A percentile compares a stretch with the other conserved stretches of the same genome.
phyloP scores from a whole-genome alignment of 345 rosid genomes.

The Odontarrhena argentea region DNA sequence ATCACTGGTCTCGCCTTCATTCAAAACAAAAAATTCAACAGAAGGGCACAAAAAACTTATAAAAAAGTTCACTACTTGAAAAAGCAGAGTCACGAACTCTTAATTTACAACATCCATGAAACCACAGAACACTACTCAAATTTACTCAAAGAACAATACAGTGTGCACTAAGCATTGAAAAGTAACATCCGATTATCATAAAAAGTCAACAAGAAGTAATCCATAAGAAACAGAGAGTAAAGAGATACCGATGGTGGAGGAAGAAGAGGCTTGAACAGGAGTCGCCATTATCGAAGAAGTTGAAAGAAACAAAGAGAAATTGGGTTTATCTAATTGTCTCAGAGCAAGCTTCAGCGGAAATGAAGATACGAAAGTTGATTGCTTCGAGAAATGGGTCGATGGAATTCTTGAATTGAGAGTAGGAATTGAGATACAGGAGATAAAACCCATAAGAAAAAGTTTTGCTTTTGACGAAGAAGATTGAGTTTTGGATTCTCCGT shows the following conservation, averaged over 20 bases:
- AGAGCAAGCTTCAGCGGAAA: conserved; percentile 31
- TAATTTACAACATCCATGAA: neutral
- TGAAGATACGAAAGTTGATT: conserved; percentile 5
- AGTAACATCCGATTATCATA: conserved; percentile 3
- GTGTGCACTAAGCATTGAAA: conserved; percentile 13
- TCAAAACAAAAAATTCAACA: neutral
- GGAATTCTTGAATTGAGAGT: conserved; percentile 21
- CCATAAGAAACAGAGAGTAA: conserved; percentile 13
- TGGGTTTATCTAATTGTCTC: conserved; percentile 29
- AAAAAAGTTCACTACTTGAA: conserved; percentile 9
- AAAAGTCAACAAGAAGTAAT: conserved; percentile 23
- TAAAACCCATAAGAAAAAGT: conserved; percentile 47
- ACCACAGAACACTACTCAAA: neutral
- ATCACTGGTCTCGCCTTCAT: conserved; percentile 54
- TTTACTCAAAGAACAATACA: neutral
- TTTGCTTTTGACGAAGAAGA: conserved; percentile 24
- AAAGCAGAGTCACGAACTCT: conserved; percentile 9
- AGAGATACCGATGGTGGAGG: conserved; percentile 53
- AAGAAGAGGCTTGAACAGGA: conserved; percentile 52
- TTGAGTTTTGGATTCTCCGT: conserved; percentile 16
- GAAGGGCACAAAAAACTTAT: neutral
- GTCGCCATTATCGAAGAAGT: conserved; percentile 42
- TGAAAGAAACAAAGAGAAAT: conserved; percentile 32
- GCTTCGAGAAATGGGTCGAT: conserved; percentile 25
- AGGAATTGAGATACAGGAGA: conserved; percentile 38